phyloP scores from a whole-genome alignment of 164 flowering plant genomes.

The Magnolia changhungtana region DNA sequence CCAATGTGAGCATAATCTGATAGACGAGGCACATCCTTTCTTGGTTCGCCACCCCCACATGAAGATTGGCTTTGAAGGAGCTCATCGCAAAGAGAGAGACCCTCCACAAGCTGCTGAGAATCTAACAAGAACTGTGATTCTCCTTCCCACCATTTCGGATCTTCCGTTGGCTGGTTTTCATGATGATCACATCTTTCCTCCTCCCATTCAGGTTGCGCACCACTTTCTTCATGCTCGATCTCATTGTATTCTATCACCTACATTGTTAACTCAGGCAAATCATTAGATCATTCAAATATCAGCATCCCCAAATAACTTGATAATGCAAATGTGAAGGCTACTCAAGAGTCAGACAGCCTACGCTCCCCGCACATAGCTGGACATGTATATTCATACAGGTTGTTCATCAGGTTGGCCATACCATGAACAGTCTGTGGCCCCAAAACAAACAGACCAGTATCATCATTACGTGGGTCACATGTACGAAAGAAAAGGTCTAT shows the following conservation, averaged over 20 bases:
- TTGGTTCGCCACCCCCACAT: conserved; percentile 34
- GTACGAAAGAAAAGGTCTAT: neutral
- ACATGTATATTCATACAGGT: neutral
- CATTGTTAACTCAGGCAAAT: conserved; percentile 8
- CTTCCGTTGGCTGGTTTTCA: conserved; percentile 36
- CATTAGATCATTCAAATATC: neutral
- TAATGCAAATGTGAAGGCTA: neutral
- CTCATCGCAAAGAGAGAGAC: conserved; percentile 72
- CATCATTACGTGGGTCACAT: neutral
- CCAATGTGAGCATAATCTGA: conserved; percentile 74
- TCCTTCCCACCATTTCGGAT: conserved; percentile 69
- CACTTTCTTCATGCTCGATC: conserved; percentile 24
- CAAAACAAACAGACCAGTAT: neutral
- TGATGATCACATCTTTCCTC: conserved; percentile 18
- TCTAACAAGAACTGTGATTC: conserved; percentile 66
- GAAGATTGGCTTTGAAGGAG: conserved; percentile 78
- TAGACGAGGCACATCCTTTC: conserved; percentile 34
- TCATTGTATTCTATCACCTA: conserved; percentile 18
- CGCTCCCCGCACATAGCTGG: neutral
- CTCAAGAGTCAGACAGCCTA: neutral
- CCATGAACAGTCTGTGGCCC: neutral
- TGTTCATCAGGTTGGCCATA: neutral
- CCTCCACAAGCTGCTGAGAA: conserved; percentile 89
- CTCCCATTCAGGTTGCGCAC: conserved; percentile 21
- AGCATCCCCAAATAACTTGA: no score